phyloP scores from a whole-genome alignment of 805 yeast genomes.

The Saccharomycopsis guyanensis region DNA sequence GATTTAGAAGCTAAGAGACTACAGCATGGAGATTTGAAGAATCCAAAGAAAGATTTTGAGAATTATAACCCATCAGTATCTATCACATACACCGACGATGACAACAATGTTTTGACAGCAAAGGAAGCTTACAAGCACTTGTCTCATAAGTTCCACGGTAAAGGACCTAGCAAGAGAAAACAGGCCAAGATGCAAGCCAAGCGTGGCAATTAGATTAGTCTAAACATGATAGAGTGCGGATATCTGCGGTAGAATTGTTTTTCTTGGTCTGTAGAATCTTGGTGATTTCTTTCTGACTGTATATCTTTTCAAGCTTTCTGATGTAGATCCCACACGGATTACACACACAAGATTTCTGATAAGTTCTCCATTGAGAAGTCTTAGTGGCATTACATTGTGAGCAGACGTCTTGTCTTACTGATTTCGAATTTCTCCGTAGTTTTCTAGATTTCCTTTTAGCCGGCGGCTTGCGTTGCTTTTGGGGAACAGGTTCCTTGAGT shows the following conservation, averaged over 20 bases:
- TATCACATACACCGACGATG: conserved; percentile 41
- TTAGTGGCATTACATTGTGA: conserved; percentile 3
- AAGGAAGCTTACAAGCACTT: conserved; percentile 51
- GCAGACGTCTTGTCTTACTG: conserved; percentile 5
- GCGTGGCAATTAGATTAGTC: background rate
- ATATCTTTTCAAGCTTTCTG: conserved; percentile 5
- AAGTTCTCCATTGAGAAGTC: conserved; percentile 17
- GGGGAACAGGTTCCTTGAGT: no score
- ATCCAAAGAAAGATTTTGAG: conserved; percentile 23
- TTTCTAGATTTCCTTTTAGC: no score
- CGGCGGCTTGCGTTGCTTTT: no score
- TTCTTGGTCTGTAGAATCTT: conserved; percentile 8
- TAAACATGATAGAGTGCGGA: no score
- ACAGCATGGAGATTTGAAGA: background rate
- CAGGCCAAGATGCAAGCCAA: conserved; percentile 11
- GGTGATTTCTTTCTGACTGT: conserved; percentile 1
- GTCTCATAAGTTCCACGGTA: conserved; percentile 52
- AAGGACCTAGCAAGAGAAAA: conserved; percentile 18
- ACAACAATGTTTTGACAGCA: conserved; percentile 37
- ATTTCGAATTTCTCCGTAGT: no score
- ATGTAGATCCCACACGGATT: conserved; percentile 14
- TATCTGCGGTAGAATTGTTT: background rate
- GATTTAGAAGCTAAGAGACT: conserved; percentile 2
- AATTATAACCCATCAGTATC: conserved; percentile 38
- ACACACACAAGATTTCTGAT: conserved; percentile 5